Evolutionary conservation across 2,329 filamentous ascomycete species (phyloP).

Genomic region (Harringtonia aguacate): DNA sequence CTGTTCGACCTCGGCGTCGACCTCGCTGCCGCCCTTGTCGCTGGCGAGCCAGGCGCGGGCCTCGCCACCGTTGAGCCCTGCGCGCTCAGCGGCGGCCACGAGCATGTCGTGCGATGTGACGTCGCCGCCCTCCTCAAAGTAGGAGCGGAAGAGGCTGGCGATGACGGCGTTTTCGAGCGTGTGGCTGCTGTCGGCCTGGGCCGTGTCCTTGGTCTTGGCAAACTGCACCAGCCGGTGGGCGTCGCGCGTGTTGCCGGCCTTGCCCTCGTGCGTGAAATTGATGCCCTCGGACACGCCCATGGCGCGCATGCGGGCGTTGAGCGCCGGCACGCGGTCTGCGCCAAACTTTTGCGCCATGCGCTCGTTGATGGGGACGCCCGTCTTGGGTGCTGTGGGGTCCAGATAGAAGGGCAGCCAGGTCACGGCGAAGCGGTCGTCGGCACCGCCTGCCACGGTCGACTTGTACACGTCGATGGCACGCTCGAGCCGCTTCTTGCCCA

Average conservation of each 20-base stretch:
- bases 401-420: slow-evolving; percentile 76
- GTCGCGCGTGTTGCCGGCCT: slow-evolving; percentile 66
- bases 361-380: slow-evolving; percentile 31
- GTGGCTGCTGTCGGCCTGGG: neutral
- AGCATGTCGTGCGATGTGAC: slow-evolving; percentile 48
- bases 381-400: slow-evolving; percentile 48
- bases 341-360: slow-evolving; percentile 58
- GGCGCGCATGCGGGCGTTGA: slow-evolving; percentile 26
- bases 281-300: slow-evolving; percentile 61
- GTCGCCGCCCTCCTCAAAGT: slow-evolving; percentile 55
- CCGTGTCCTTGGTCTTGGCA: slow-evolving; percentile 34
- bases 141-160: slow-evolving; percentile 51
- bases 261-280: slow-evolving; percentile 59
- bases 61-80: slow-evolving; percentile 40
- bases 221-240: slow-evolving; percentile 69
- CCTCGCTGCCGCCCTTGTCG: slow-evolving; percentile 43
- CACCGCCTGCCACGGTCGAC: slow-evolving; percentile 44
- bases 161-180: slow-evolving; percentile 34
- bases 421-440: slow-evolving; percentile 58
- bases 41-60: slow-evolving; percentile 42
- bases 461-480: slow-evolving; percentile 59
- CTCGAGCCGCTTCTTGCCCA: slow-evolving; percentile 67
- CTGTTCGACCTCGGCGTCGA: slow-evolving; percentile 43
- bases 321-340: slow-evolving; percentile 31
- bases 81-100: slow-evolving; percentile 37